Evolutionary conservation across 805 yeast genomes (phyloP).

Genomic region (Saccharomyces mikatae): DNA sequence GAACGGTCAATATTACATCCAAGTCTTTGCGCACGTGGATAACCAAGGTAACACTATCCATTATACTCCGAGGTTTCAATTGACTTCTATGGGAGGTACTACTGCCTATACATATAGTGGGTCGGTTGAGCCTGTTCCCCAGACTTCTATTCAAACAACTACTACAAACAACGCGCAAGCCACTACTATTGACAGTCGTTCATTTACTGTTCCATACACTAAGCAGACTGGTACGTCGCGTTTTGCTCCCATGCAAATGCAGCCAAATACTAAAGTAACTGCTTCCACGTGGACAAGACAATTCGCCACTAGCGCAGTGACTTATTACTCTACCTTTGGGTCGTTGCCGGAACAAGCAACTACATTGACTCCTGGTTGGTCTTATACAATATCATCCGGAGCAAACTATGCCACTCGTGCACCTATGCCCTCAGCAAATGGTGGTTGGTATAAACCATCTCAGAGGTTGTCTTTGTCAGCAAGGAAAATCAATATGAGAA

Average conservation of each 20-base stretch:
- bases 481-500: constrained; percentile 20
- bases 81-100: constrained; percentile 69
- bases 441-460: constrained; percentile 59
- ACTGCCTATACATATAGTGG: constrained; percentile 42
- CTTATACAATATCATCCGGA: constrained; percentile 54
- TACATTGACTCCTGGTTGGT: constrained; percentile 82
- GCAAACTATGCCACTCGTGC: constrained; percentile 69
- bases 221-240: constrained; percentile 70
- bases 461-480: constrained; percentile 35
- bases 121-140: constrained; percentile 36
- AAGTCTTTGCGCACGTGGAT: constrained; percentile 43
- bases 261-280: constrained; percentile 69
- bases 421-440: constrained; percentile 51
- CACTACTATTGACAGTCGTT: constrained; percentile 37
- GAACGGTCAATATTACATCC: constrained; percentile 66
- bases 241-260: constrained; percentile 89
- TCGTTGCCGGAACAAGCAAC: constrained; percentile 36
- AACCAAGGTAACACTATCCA: constrained; percentile 45
- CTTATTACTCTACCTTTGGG: constrained; percentile 44
- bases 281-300: constrained; percentile 56
- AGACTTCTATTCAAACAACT: constrained; percentile 26
- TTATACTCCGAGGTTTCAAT: constrained; percentile 57
- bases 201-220: constrained; percentile 66
- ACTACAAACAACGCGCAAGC: constrained; percentile 30
- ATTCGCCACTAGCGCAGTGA: constrained; percentile 60